Conservation (phyloP, 495 filamentous ascomycete species). For the Extremus antarcticus region DNA sequence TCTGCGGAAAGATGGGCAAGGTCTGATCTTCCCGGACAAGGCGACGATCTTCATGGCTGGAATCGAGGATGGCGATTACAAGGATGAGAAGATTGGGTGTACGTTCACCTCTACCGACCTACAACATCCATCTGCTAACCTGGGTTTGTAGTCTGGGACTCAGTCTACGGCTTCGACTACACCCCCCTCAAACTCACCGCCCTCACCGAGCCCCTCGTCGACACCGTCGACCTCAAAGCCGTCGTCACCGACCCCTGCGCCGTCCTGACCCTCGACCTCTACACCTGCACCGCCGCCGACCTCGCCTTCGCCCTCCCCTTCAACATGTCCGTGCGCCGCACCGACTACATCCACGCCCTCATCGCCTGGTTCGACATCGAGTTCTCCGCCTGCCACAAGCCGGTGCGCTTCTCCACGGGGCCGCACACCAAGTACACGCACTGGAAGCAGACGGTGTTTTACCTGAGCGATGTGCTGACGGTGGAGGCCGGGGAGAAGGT, state of each 20-base stretch:
- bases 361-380: constrained; percentile 99
- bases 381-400: constrained; percentile 75
- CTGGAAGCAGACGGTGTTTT: constrained; percentile 42
- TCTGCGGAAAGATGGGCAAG: constrained; percentile 58
- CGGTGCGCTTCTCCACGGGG: constrained; percentile 37
- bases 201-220: constrained; percentile 73
- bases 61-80: constrained; percentile 77
- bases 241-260: constrained; percentile 68
- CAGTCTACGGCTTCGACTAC: constrained; percentile 97
- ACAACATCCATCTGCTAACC: background rate
- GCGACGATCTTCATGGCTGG: constrained; percentile 81
- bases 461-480: constrained; percentile 33
- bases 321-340: constrained; percentile 58
- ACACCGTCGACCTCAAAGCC: constrained; percentile 67
- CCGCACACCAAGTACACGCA: constrained; percentile 41
- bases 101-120: background rate
- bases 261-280: constrained; percentile 72
- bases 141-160: constrained; percentile 67
- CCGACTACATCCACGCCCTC: constrained; percentile 87
- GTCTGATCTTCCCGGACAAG: constrained; percentile 80
- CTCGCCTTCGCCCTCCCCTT: constrained; percentile 67
- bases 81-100: constrained; percentile 83
- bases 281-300: constrained; percentile 61
- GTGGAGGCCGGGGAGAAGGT: constrained; percentile 42
- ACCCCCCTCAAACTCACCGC: constrained; percentile 70